Conservation (phyloP, 2,329 filamentous ascomycete species). For the Aspergillus intermedius region DNA sequence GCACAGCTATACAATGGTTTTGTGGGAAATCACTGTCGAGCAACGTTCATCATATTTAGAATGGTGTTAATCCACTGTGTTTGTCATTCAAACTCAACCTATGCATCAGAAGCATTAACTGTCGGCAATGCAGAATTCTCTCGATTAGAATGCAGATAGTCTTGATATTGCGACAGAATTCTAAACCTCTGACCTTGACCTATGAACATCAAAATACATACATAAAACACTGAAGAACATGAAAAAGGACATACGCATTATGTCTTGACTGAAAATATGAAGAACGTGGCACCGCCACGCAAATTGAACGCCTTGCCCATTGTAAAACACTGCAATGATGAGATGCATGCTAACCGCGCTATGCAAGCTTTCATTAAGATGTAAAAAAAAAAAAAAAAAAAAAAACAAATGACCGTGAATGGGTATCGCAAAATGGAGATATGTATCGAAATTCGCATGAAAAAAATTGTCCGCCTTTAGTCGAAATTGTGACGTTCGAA, state of each 20-base stretch:
- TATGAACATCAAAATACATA: background rate
- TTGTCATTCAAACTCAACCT: no score
- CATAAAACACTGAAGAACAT: background rate
- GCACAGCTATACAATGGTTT: no score
- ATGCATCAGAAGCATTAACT: no score
- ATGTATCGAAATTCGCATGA: conserved; percentile 15
- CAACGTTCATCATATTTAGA: no score
- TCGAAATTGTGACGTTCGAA: background rate
- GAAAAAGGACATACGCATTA: background rate
- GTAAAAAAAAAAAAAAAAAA: conserved; percentile 15
- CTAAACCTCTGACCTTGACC: no score
- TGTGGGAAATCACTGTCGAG: no score
- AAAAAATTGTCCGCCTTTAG: background rate
- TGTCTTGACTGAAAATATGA: background rate
- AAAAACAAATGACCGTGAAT: conserved; percentile 22
- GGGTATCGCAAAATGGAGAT: conserved; percentile 31
- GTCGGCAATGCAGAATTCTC: no score
- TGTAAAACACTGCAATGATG: background rate
- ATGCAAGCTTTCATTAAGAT: conserved; percentile 30
- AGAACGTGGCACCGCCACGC: no score
- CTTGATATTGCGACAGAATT: no score
- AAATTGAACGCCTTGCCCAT: background rate
- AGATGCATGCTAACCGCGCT: conserved; percentile 30
- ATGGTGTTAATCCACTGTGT: no score
- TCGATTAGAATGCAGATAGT: no score